A percentile compares a stretch with the other conserved stretches of the same genome.
Evolutionary conservation across 768 basidiomycete genomes (phyloP).

Genomic region (Serpula lacrymans): DNA sequence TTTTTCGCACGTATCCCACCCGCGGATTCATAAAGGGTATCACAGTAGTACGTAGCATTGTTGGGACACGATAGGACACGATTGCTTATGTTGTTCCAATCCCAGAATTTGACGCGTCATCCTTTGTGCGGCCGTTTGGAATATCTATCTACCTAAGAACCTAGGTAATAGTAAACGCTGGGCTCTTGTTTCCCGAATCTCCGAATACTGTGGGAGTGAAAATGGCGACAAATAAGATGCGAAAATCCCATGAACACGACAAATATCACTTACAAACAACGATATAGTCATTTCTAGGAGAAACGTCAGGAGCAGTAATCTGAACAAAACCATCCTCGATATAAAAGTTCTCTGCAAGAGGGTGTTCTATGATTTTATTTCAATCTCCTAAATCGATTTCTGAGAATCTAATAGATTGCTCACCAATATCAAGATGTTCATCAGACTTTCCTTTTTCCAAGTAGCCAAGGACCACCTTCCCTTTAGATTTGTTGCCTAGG

Average conservation of each 20-base stretch:
- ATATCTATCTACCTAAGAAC: no score
- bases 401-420: conserved; percentile 13
- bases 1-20: not conserved
- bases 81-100: no score
- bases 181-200: conserved; percentile 62
- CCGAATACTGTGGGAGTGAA: conserved; percentile 50
- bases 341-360: conserved; percentile 55
- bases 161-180: conserved; percentile 61
- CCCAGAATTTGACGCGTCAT: no score
- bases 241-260: not conserved
- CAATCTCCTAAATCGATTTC: not conserved
- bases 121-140: no score
- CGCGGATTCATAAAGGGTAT: no score
- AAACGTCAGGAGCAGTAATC: conserved; percentile 51
- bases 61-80: no score
- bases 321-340: conserved; percentile 46
- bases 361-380: conserved; percentile 39
- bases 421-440: conserved; percentile 54
- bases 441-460: conserved; percentile 37
- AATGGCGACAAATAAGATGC: not conserved
- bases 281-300: conserved; percentile 47
- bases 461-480: conserved; percentile 51
- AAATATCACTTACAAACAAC: conserved; percentile 55
- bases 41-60: no score
- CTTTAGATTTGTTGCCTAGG: conserved; percentile 44